These are phyloP conservation scores for Thermothelomyces thermophilus DNA, from an alignment of 2,329 filamentous ascomycete species.

Conservation along the genomic window DNA sequence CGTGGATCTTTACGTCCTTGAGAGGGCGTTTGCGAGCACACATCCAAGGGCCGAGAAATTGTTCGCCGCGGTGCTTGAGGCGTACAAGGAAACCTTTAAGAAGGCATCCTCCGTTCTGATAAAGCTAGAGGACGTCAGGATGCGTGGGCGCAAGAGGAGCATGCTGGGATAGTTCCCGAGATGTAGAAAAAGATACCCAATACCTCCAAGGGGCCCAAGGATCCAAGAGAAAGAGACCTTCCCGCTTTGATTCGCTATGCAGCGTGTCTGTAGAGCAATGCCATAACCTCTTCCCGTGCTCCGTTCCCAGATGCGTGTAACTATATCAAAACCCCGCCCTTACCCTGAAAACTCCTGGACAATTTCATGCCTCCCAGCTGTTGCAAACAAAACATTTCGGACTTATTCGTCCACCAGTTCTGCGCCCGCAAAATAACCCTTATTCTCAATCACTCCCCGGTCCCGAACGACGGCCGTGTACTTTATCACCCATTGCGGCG, in stretches of 20 bases:
- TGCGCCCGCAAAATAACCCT: slow-evolving; percentile 91
- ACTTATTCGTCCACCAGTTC: slow-evolving; percentile 48
- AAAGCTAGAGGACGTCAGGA: slow-evolving; percentile 82
- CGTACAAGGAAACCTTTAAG: slow-evolving; percentile 69
- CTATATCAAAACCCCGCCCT: slow-evolving; percentile 1
- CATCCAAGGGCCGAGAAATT: slow-evolving; percentile 78
- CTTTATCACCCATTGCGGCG: slow-evolving; percentile 91
- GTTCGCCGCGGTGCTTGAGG: slow-evolving; percentile 65
- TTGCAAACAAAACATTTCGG: no score
- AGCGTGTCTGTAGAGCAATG: background rate
- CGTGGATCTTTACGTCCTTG: slow-evolving; percentile 92
- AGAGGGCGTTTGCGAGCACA: slow-evolving; percentile 89
- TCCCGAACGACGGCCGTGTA: slow-evolving; percentile 95
- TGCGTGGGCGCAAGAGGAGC: slow-evolving; percentile 91
- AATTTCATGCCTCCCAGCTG: background rate
- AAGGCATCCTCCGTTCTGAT: slow-evolving; percentile 68
- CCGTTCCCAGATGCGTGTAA: background rate
- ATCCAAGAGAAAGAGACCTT: slow-evolving; percentile 6
- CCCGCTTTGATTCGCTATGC: slow-evolving; percentile 7
- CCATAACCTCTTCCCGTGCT: background rate
- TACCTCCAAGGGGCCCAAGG: slow-evolving; percentile 1
- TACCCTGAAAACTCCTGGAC: slow-evolving; percentile 14
- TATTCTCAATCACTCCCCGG: slow-evolving; percentile 93
- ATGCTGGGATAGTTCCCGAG: slow-evolving; percentile 75
- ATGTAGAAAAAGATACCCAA: slow-evolving; percentile 11